A percentile compares a stretch with the other conserved stretches of the same genome.
Evolutionary conservation across 495 filamentous ascomycete genomes (phyloP).

Genomic region (Daldinia childiae): DNA sequence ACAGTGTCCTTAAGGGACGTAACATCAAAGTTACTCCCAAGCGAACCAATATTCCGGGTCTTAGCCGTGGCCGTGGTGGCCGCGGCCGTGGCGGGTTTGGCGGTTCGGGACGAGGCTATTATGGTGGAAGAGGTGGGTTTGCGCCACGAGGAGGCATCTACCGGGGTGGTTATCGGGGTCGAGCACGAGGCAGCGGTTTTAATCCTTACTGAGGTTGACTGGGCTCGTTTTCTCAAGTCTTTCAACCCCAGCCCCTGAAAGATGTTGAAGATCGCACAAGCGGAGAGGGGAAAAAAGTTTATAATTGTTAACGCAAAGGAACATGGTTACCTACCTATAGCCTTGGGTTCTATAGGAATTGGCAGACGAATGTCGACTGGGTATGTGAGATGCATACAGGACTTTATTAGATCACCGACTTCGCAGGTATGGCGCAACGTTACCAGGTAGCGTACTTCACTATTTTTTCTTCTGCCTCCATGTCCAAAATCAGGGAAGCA

Average conservation of each 20-base stretch:
- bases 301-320: conserved; percentile 32
- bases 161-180: conserved; percentile 81
- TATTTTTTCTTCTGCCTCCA: conserved; percentile 27
- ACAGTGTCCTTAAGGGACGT: conserved; percentile 93
- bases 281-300: conserved; percentile 4
- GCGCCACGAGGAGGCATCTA: conserved; percentile 73
- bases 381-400: conserved; percentile 33
- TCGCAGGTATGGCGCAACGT: conserved; percentile 25
- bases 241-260: conserved; percentile 2
- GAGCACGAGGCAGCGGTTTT: conserved; percentile 68
- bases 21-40: conserved; percentile 98
- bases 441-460: conserved; percentile 20
- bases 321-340: conserved; percentile 7
- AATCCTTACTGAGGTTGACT: conserved; percentile 30
- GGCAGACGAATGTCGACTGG: conserved; percentile 27
- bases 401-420: conserved; percentile 33
- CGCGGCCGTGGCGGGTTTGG: conserved; percentile 72
- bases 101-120: conserved; percentile 58
- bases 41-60: conserved; percentile 94
- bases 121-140: conserved; percentile 71
- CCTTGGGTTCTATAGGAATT: conserved; percentile 19
- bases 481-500: conserved; percentile 17
- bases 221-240: conserved; percentile 7
- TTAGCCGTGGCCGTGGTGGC: conserved; percentile 81
- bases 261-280: conserved; percentile 6